These are phyloP conservation scores for Haberlea rhodopensis DNA, from an alignment of 257 asterid genomes.

Conservation along the genomic window DNA sequence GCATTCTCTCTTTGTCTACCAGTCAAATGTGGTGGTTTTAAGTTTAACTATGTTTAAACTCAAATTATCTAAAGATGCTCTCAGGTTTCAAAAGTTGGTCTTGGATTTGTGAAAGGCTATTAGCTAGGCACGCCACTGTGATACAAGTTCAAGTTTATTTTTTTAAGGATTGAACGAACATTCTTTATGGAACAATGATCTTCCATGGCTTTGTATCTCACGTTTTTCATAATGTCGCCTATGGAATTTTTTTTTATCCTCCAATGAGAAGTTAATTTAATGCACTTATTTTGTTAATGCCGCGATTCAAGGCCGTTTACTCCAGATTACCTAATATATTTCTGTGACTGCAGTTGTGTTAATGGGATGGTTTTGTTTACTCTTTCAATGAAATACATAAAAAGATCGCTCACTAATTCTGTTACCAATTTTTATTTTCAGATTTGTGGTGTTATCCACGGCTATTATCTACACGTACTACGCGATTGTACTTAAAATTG, in stretches of 20 bases:
- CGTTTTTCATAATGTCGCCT: background rate
- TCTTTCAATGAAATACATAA: background rate
- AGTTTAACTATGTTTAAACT: background rate
- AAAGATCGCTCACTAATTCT: background rate
- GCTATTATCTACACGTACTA: constrained; percentile 80
- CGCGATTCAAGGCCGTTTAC: constrained; percentile 8
- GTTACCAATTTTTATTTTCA: constrained; percentile 25
- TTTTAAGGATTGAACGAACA: constrained; percentile 7
- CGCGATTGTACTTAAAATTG: constrained; percentile 64
- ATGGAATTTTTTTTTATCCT: background rate
- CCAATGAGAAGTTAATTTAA: constrained; percentile 3
- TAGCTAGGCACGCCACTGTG: background rate
- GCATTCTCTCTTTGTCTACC: too few relatives aligned
- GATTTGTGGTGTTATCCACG: constrained; percentile 69
- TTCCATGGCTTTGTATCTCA: background rate
- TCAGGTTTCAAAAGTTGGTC: background rate
- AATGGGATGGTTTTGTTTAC: background rate
- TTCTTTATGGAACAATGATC: background rate
- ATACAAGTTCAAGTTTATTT: background rate
- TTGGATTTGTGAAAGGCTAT: background rate
- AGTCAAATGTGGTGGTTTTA: too few relatives aligned
- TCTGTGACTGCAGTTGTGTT: constrained; percentile 5
- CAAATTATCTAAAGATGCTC: background rate
- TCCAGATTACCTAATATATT: background rate
- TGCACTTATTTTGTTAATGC: background rate